Percentiles rank a stretch among this genome's conserved stretches.
Evolutionary conservation across 1,284 basidiomycete genomes (phyloP).

Genomic region (Ustilago curta): DNA sequence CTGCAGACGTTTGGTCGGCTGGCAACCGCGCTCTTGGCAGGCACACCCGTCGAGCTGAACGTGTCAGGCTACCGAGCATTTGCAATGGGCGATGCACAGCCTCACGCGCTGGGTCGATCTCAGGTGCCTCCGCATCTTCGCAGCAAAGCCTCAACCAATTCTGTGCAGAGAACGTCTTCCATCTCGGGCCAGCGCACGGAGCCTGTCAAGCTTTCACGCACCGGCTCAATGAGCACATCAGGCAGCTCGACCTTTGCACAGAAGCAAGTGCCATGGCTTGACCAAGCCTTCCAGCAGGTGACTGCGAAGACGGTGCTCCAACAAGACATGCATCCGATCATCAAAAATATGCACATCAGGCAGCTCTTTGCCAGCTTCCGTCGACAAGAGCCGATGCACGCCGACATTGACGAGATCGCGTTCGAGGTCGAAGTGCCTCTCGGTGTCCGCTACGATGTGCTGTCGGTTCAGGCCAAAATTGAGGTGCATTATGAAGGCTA

Average conservation of each 20-base stretch:
- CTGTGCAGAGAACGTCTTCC: constrained; percentile 18
- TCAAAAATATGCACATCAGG: constrained; percentile 29
- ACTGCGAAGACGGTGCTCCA: constrained; percentile 27
- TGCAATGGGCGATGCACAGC: constrained; percentile 42
- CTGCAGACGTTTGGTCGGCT: constrained; percentile 35
- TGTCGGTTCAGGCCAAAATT: constrained; percentile 46
- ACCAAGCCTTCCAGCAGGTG: constrained; percentile 53
- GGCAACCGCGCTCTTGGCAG: constrained; percentile 24
- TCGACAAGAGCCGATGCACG: constrained; percentile 25
- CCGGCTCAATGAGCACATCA: constrained; percentile 23
- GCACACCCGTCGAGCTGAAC: constrained; percentile 24
- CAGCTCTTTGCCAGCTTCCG: constrained; percentile 41
- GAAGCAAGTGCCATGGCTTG: constrained; percentile 58
- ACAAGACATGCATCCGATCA: constrained; percentile 24
- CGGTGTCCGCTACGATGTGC: constrained; percentile 40
- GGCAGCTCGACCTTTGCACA: constrained; percentile 21
- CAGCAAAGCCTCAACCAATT: constrained; percentile 26
- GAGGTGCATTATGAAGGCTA: constrained; percentile 53
- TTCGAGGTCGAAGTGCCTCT: constrained; percentile 52
- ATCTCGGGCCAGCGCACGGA: constrained; percentile 9
- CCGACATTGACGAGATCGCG: constrained; percentile 44
- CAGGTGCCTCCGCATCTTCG: constrained; percentile 31
- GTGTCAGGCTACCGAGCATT: constrained; percentile 40
- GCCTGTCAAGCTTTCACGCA: constrained; percentile 10
- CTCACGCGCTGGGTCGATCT: constrained; percentile 15